A percentile compares a stretch with the other conserved stretches of the same genome.
Evolutionary conservation across 805 yeast genomes (phyloP).

Genomic region (Schwanniomyces yamadae): DNA sequence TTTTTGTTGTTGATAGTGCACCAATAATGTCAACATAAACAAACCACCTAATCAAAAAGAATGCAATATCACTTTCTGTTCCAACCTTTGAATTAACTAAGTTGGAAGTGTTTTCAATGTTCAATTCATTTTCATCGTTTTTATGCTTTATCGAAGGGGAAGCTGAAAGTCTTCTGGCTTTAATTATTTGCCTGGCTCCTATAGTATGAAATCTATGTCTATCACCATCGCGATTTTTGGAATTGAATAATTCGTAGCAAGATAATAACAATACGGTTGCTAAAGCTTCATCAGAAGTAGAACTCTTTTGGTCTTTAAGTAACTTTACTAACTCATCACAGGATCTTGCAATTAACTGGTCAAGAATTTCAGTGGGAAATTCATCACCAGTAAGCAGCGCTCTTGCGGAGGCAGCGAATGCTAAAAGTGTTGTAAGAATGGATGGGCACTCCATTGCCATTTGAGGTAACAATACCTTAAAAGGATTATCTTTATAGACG

Average conservation of each 20-base stretch:
- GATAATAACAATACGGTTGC: constrained; percentile 60
- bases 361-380: constrained; percentile 43
- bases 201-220: constrained; percentile 64
- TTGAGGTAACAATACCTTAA: constrained; percentile 60
- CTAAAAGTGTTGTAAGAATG: constrained; percentile 54
- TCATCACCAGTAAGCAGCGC: constrained; percentile 23
- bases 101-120: not conserved
- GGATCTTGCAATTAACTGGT: constrained; percentile 54
- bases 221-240: constrained; percentile 38
- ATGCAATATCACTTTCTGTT: constrained; percentile 42
- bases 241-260: constrained; percentile 51
- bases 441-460: constrained; percentile 63
- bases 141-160: not conserved
- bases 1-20: constrained; percentile 53
- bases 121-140: not conserved
- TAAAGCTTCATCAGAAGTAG: constrained; percentile 65
- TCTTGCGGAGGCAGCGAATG: constrained; percentile 36
- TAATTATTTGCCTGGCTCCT: constrained; percentile 66
- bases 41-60: constrained; percentile 66
- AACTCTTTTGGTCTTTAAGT: constrained; percentile 49
- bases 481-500: constrained; percentile 61
- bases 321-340: constrained; percentile 54
- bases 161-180: constrained; percentile 40
- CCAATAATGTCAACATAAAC: constrained; percentile 67
- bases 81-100: constrained; percentile 7